Percentiles rank a stretch among this genome's conserved stretches.
Evolutionary conservation across 108 stramenopile species (phyloP).

Genomic region (Skeletonema grethae): DNA sequence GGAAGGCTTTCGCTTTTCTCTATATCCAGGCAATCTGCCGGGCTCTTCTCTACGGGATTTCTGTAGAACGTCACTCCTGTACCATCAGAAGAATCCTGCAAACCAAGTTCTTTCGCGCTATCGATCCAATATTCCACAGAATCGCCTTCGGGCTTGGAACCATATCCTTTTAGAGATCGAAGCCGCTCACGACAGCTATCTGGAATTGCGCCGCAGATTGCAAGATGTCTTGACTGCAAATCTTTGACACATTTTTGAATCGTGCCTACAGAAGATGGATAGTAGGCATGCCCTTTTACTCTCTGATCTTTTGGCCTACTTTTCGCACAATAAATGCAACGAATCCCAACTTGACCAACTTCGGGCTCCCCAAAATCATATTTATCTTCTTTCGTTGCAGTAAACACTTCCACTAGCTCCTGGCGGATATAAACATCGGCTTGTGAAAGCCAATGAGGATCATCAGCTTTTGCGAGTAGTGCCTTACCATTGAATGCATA

Average conservation of each 20-base stretch:
- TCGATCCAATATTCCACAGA: conserved; percentile 88
- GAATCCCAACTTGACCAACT: conserved; percentile 86
- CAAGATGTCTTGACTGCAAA: conserved; percentile 77
- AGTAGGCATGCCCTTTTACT: conserved; percentile 56
- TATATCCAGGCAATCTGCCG: conserved; percentile 72
- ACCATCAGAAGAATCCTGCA: conserved; percentile 62
- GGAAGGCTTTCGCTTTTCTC: conserved; percentile 31
- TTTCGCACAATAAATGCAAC: conserved; percentile 78
- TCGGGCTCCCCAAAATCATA: conserved; percentile 15
- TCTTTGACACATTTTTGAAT: conserved; percentile 76
- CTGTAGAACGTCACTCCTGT: conserved; percentile 81
- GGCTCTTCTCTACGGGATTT: conserved; percentile 57
- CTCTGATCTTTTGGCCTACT: conserved; percentile 41
- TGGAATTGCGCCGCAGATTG: conserved; percentile 66
- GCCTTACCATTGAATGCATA: conserved; percentile 56
- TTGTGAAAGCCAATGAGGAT: conserved; percentile 81
- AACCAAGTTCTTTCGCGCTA: conserved; percentile 78
- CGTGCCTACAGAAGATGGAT: conserved; percentile 60
- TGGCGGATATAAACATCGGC: conserved; percentile 77
- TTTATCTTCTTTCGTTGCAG: conserved; percentile 57
- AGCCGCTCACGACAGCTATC: conserved; percentile 67
- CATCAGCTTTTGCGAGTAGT: conserved; percentile 75
- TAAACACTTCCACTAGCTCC: conserved; percentile 80
- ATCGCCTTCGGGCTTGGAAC: conserved; percentile 60
- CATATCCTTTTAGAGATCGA: conserved; percentile 65